Evolutionary conservation across 129 eudicot genomes (phyloP).

Genomic region (Saussurea involucrata): DNA sequence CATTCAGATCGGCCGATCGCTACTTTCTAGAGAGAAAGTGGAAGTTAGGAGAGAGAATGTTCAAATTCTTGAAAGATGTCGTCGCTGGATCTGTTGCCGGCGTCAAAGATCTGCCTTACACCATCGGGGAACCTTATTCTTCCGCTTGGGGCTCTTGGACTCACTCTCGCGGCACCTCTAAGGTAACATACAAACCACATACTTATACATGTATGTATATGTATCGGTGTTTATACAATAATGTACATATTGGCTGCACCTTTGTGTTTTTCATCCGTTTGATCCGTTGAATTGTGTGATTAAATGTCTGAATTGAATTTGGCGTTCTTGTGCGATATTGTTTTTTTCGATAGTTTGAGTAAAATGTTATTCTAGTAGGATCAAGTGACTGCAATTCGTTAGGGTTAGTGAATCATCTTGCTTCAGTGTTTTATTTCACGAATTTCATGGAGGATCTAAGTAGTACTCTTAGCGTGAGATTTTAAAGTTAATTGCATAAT

Average conservation of each 20-base stretch:
- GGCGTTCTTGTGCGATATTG: background rate
- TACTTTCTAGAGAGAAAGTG: background rate
- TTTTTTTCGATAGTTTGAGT: background rate
- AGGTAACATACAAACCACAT: slow-evolving; percentile 35
- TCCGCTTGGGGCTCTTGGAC: slow-evolving; percentile 97
- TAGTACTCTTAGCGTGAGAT: background rate
- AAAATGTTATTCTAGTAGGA: slow-evolving; percentile 15
- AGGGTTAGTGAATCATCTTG: slow-evolving; percentile 5
- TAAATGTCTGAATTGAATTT: slow-evolving; percentile 4
- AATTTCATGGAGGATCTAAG: background rate
- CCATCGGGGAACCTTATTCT: slow-evolving; percentile 92
- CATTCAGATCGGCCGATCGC: background rate
- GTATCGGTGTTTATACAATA: background rate
- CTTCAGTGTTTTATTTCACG: background rate
- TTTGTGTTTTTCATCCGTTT: background rate
- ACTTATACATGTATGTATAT: background rate
- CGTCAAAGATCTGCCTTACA: slow-evolving; percentile 86
- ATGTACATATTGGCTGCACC: background rate
- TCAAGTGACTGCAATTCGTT: slow-evolving; percentile 15
- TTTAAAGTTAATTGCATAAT: background rate
- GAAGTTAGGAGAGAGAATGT: slow-evolving; percentile 34
- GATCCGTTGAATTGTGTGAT: slow-evolving; percentile 14
- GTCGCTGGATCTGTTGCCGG: slow-evolving; percentile 92
- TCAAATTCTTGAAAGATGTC: slow-evolving; percentile 84
- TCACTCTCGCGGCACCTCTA: slow-evolving; percentile 86